These are phyloP conservation scores for Solanum hybrid DNA, from an alignment of 305 asterid genomes.

Conservation along the genomic window DNA sequence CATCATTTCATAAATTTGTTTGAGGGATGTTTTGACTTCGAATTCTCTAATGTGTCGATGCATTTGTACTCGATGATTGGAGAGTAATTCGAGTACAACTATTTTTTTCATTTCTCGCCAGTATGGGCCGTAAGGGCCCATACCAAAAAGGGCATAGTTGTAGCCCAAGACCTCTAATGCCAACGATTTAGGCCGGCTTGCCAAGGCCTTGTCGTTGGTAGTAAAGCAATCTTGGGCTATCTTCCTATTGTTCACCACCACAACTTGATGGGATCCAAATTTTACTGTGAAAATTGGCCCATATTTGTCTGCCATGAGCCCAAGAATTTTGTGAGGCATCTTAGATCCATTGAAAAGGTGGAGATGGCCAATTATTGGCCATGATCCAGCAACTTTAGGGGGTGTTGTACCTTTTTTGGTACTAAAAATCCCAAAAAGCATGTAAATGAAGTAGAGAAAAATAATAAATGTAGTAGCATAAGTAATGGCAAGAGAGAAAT, in stretches of 20 bases:
- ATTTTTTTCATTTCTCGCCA: conserved; percentile 28
- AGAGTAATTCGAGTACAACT: conserved; percentile 9
- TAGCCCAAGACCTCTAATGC: conserved; percentile 8
- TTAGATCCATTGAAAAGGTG: conserved; percentile 14
- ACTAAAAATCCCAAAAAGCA: background rate
- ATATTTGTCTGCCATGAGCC: conserved; percentile 26
- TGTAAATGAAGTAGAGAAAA: background rate
- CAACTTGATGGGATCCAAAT: conserved; percentile 14
- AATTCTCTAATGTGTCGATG: background rate
- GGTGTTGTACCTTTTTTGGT: background rate
- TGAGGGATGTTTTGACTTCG: background rate
- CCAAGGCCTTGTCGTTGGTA: background rate
- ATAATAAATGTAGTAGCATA: background rate
- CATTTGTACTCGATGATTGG: background rate
- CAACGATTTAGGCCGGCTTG: background rate
- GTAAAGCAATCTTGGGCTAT: conserved; percentile 20
- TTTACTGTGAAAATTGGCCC: conserved; percentile 30
- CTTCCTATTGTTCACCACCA: conserved; percentile 20
- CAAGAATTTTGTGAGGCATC: conserved; percentile 16
- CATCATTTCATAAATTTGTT: background rate
- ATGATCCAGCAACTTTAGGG: conserved; percentile 27
- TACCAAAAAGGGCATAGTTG: background rate
- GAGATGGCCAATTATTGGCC: conserved; percentile 37
- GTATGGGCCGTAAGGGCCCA: background rate
- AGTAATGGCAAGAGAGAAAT: background rate